These are phyloP conservation scores for Biscutella laevigata DNA, from an alignment of 441 rosid species.

Conservation along the genomic window DNA sequence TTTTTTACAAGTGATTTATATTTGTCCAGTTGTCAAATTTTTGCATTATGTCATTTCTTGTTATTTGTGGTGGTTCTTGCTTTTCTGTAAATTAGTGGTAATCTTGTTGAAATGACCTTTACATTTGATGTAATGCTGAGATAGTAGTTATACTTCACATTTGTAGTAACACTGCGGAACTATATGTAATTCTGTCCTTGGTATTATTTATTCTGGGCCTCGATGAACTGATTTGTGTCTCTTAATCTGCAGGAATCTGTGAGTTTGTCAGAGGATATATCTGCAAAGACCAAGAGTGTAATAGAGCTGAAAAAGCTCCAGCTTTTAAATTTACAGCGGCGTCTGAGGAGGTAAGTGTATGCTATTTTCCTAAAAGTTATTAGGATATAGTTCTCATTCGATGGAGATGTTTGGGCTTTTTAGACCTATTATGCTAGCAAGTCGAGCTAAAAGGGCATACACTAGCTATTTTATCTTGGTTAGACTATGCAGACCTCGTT, in stretches of 20 bases:
- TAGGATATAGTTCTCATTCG: no score
- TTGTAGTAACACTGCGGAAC: not conserved
- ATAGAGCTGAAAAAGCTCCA: slow-evolving; percentile 93
- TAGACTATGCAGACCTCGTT: not conserved
- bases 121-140: not conserved
- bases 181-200: not conserved
- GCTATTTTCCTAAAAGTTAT: not conserved
- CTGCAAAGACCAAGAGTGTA: slow-evolving; percentile 87
- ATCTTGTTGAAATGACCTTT: not conserved
- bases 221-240: not conserved
- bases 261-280: slow-evolving; percentile 77
- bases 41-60: not conserved
- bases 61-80: not conserved
- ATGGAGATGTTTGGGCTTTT: not conserved
- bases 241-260: slow-evolving; percentile 54
- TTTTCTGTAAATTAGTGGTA: not conserved
- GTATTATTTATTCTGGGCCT: not conserved
- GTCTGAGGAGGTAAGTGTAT: slow-evolving; percentile 56
- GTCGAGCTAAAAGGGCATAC: not conserved
- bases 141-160: not conserved
- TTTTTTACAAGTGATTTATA: not conserved
- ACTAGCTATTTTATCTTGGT: not conserved
- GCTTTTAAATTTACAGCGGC: slow-evolving; percentile 70
- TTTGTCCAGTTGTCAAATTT: slow-evolving; percentile 16
- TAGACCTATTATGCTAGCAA: not conserved